phyloP scores from a whole-genome alignment of 192 early-diverging fungal species.

The Funneliformis mosseae region DNA sequence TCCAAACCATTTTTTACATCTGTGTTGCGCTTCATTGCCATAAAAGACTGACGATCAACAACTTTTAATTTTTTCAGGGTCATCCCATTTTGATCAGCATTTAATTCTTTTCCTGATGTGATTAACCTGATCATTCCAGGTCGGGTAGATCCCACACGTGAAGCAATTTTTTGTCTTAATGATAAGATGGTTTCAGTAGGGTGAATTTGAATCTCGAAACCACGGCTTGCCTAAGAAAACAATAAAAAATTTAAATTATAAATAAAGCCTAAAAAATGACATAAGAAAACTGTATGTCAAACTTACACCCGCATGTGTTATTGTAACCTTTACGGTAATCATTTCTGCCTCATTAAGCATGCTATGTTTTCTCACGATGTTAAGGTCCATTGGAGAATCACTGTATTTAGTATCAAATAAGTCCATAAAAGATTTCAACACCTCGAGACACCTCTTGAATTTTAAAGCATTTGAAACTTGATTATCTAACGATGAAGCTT shows the following conservation, averaged over 20 bases:
- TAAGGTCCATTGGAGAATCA: slow-evolving; percentile 31
- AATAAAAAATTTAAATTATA: background rate
- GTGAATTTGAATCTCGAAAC: slow-evolving; percentile 44
- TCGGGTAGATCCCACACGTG: slow-evolving; percentile 32
- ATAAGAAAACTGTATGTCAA: background rate
- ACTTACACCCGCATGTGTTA: slow-evolving; percentile 9
- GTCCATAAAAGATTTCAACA: slow-evolving; percentile 47
- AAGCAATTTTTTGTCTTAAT: slow-evolving; percentile 39
- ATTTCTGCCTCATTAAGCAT: slow-evolving; percentile 47
- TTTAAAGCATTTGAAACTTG: slow-evolving; percentile 35
- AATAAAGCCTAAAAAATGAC: background rate
- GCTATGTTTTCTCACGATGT: slow-evolving; percentile 33
- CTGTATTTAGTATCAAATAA: slow-evolving; percentile 34
- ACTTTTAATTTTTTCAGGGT: slow-evolving; percentile 47
- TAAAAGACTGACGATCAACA: slow-evolving; percentile 38
- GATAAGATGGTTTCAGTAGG: slow-evolving; percentile 39
- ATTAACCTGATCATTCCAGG: slow-evolving; percentile 41
- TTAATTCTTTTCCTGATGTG: slow-evolving; percentile 43
- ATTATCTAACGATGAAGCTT: background rate
- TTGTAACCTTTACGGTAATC: slow-evolving; percentile 44
- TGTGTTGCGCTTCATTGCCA: slow-evolving; percentile 38
- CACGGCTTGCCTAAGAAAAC: slow-evolving; percentile 4
- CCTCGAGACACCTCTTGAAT: slow-evolving; percentile 49
- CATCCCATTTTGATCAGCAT: slow-evolving; percentile 33
- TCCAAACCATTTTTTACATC: slow-evolving; percentile 7